Evolutionary conservation across 805 yeast genomes (phyloP), one percentile per base, ranked within the genome.

Genomic region (Saccharomycopsis olivae): DNA sequence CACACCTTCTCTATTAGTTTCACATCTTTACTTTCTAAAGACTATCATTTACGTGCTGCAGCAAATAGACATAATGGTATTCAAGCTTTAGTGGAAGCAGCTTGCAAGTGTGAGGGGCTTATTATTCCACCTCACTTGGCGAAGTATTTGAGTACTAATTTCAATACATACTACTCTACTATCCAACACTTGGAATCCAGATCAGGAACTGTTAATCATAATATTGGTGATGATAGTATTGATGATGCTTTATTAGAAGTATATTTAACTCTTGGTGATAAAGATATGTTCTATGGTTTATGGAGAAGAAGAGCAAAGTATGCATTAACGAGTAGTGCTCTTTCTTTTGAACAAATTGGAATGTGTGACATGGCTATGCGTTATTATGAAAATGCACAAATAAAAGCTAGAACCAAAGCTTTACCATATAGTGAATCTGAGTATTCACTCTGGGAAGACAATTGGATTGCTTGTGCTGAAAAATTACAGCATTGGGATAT

Each of bases 401-500:
- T 92, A 42, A 88, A 89, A 51, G 96, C 98, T 0, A 66, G 98
- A 42, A 81, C 94, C 54, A 96, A 97, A 2, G 94, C 83, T 3
- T 62, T 92, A 29, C 98, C 99, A 0, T 92, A 85, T 55, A 86
- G 96, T 20, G 96, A 92, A 54, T 75, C 94, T 1, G 99, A 92
- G 55, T 92, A 92, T 52, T 78, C 92, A 0, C 65, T 92, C 25
- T 92, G 99, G 99, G 98, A 94, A 61, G 98, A 92, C 55, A 94
- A 88, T 53, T 92, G 99, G 99, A 87, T 92, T 41, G 62, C 84
- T 29, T 88, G 98, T 65, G 95, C 98, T 3, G 96, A 92, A 55
- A 89, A 89, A 57, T 65, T 92, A 30, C 98, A 92, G 55, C 96
- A 92, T 49, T 92, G 99, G 99, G 98, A 92, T 54, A 80, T 92